A percentile compares a stretch with the other conserved stretches of the same genome.
Evolutionary conservation across 2,329 filamentous ascomycete species (phyloP).

Genomic region (Nigrospora sphaerica): DNA sequence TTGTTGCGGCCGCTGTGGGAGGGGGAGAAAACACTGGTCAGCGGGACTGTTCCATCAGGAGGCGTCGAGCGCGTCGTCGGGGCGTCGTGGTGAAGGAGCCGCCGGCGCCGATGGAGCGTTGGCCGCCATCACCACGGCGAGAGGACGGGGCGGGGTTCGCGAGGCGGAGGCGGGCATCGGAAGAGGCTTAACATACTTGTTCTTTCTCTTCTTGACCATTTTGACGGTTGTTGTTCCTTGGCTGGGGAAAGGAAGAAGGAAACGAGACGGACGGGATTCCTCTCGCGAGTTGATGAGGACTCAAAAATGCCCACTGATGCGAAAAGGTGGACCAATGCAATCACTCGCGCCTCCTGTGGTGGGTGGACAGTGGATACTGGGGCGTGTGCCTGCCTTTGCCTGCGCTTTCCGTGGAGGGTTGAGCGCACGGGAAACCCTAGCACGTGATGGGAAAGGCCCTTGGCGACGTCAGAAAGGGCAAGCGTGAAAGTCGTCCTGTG

Average conservation of each 20-base stretch:
- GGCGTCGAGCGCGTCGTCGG: neutral
- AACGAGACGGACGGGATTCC: neutral
- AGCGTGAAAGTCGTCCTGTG: too few species aligned
- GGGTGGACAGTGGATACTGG: too few species aligned
- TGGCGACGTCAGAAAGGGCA: too few species aligned
- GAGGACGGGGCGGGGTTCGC: neutral
- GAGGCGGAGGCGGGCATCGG: neutral
- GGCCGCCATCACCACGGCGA: neutral
- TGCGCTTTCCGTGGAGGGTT: conserved; percentile 13
- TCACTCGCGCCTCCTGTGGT: too few species aligned
- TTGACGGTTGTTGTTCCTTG: conserved; percentile 37
- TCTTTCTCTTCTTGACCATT: conserved; percentile 69
- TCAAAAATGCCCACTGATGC: neutral
- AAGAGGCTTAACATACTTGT: conserved; percentile 42
- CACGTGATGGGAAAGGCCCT: conserved; percentile 6
- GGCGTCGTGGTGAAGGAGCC: neutral
- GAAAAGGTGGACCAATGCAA: too few species aligned
- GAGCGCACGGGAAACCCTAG: conserved; percentile 17
- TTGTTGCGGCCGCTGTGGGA: conserved; percentile 86
- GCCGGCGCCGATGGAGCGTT: too few species aligned
- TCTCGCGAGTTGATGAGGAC: neutral
- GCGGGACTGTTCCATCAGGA: conserved; percentile 3
- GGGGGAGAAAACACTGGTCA: conserved; percentile 13
- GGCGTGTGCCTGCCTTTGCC: too few species aligned
- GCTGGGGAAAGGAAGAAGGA: neutral